Base-by-base conservation (phyloP, 1,139 yeast genomes). In the Yarrowia galli region DNA sequence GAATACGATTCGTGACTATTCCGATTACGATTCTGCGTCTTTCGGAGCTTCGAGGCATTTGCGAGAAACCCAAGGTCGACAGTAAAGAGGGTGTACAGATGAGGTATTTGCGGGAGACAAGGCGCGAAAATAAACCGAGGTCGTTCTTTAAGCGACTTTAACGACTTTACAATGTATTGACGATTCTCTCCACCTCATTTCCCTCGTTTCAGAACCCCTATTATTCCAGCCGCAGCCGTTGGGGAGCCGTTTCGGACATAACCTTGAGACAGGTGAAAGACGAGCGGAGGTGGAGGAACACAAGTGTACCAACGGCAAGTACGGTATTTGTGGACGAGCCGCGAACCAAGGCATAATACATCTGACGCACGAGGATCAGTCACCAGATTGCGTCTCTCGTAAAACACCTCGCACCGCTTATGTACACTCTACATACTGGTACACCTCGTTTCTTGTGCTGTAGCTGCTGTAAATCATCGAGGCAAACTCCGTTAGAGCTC, bases 1-100 rank as follows among this genome's bases (percentile, higher is more conserved):
- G 23, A 32, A 18, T 49, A 16, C 22, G 23, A 35, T 51, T 18
- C 23, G 10, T 22, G 22, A 8, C 10, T 20, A 35, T n/a, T n/a
- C n/a, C 56, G 16, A 35, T 51, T 51, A 35, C 58, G 58, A 51
- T 51, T 51, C 58, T 13, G 58, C 56, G 40, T 20, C 58, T 51
- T 20, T 51, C 42, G 42, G 58, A 51, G 42, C n/a, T 51, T 51
- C 58, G 58, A 51, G 58, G 58, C 58, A 51, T 51, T 51, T 49
- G 56, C 13, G 3, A 28, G 32, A 10, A 16, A 18, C 20, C 4
- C 42, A 35, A 22, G 18, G 28, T 20, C 18, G 8, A 48, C 23
- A 0, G 20, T 18, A 18, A 15, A 10, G 10, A 9, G 22, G 23
- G 6, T 10, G 10, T 20, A 18, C 5, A 42, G 9, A 15, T 18